A percentile compares a stretch with the other conserved stretches of the same genome.
phyloP scores from a whole-genome alignment of 2,329 filamentous ascomycete genomes.

The Pseudogymnoascus pannorum region DNA sequence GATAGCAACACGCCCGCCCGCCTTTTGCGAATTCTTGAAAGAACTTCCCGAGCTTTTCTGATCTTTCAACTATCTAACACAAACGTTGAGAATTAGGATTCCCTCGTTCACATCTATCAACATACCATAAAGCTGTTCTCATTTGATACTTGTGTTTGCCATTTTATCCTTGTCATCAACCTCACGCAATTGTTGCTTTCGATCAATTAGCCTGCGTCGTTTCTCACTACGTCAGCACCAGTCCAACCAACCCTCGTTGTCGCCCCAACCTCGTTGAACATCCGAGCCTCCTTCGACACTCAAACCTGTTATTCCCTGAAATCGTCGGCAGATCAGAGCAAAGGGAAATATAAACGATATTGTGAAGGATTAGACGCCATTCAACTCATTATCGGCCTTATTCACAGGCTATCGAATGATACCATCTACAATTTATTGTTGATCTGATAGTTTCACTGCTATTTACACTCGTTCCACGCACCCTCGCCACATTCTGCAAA shows the following conservation, averaged over 20 bases:
- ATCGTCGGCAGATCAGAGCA: neutral
- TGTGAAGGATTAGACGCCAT: neutral
- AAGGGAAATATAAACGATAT: neutral
- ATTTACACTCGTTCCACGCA: constrained; percentile 5
- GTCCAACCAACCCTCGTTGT: constrained; percentile 2
- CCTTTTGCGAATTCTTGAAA: neutral
- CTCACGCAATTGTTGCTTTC: neutral
- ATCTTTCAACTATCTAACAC: neutral
- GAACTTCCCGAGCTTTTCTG: neutral
- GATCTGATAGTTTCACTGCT: constrained; percentile 6
- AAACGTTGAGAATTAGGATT: neutral
- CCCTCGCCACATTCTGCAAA: neutral
- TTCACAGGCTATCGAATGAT: neutral
- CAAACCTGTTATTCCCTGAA: neutral
- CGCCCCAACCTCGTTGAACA: neutral
- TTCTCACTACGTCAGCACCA: constrained; percentile 6
- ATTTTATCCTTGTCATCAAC: neutral
- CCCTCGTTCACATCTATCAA: neutral
- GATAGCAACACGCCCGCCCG: neutral
- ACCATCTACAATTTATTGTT: neutral
- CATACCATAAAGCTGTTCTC: neutral
- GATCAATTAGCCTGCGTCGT: neutral
- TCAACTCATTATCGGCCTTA: neutral
- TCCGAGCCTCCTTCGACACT: neutral
- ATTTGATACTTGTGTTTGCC: neutral